Base-by-base conservation (phyloP, 257 asterid species). In the Cruciata laevipes region DNA sequence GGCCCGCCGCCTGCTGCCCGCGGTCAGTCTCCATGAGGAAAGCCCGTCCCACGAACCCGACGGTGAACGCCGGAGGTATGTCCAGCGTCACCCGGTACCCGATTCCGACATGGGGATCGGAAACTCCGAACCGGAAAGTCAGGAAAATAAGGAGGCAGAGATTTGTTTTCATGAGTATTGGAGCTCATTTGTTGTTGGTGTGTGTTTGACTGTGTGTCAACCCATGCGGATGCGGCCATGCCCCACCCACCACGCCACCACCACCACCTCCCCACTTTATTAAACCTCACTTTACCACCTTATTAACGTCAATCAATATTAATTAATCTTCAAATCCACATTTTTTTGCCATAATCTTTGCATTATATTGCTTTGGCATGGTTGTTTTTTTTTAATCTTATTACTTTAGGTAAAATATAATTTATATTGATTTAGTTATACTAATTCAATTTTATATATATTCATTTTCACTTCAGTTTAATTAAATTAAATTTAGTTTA, bases 41-140 rank as follows among this genome's bases (percentile, higher is more conserved):
- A 47, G 95, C 96, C 71, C 95, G 79, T 16, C 95, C 96, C 13
- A 78, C 35, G 68, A 89, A 91, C 7, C 89, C 95, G 69, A 66
- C 61, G 20, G 81, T 44, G 73, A 87, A 91, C 2, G 63, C 80
- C 20, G 72, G 56, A 4, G 98, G 98, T 61, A 89, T 71, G 4
- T 89, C 91, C 6, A 91, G 85, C 16, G 86, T 80, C 6, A 87
- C 83, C 70, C 78, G 75, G 74, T 84, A 83, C 0, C 91, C 90
- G 35, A 78, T 74, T 9, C 56, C 79, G 52, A 87, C 71, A 21
- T 85, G 85, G 30, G 91, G 73, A 57, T 68, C 73, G 32, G 87
- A 80, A 7, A 78, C 11, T 4, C 5, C 51, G 16, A 42, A 14
- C 51, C 13, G 35, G 73, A 78, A 9, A 7, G 2, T 27, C 30